Conservation (phyloP, 2,329 filamentous ascomycete species). For the Colletotrichum caudatum region DNA sequence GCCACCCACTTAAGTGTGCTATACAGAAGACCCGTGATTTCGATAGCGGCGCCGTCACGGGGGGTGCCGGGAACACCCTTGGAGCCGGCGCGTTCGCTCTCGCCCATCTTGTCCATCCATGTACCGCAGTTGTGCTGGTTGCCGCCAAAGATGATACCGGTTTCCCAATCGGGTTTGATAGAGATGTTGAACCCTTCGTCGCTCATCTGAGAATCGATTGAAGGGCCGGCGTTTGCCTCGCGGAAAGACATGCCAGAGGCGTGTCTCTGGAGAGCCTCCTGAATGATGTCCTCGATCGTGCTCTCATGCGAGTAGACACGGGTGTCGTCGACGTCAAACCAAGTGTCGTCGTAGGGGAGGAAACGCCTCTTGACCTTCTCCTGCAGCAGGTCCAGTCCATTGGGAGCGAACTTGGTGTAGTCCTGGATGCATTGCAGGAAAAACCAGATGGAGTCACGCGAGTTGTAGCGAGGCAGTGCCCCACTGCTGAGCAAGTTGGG, state of each 20-base stretch:
- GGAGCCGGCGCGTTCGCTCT: constrained; percentile 88
- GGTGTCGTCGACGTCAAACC: constrained; percentile 84
- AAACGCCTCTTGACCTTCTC: constrained; percentile 87
- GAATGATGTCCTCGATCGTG: constrained; percentile 88
- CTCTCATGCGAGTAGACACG: constrained; percentile 88
- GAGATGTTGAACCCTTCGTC: constrained; percentile 92
- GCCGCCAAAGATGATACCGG: constrained; percentile 91
- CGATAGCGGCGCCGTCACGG: constrained; percentile 92
- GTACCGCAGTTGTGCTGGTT: constrained; percentile 96
- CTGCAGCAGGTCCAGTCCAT: constrained; percentile 79
- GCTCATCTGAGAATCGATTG: constrained; percentile 93
- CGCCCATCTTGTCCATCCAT: constrained; percentile 99
- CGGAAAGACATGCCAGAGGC: constrained; percentile 91
- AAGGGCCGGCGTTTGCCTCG: constrained; percentile 91
- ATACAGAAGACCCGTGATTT: constrained; percentile 94
- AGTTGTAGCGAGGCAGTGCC: constrained; percentile 90
- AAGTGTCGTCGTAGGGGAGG: constrained; percentile 94
- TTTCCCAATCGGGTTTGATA: constrained; percentile 90
- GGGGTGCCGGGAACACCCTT: constrained; percentile 97
- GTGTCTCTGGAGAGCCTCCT: constrained; percentile 93
- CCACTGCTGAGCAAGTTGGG: constrained; percentile 92
- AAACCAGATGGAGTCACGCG: constrained; percentile 97
- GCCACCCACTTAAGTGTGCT: constrained; percentile 87
- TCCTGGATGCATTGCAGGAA: constrained; percentile 97
- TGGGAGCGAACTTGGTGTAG: constrained; percentile 83